These are phyloP conservation scores for Globisporangium lucens DNA, from an alignment of 352 stramenopile genomes.

Conservation along the genomic window DNA sequence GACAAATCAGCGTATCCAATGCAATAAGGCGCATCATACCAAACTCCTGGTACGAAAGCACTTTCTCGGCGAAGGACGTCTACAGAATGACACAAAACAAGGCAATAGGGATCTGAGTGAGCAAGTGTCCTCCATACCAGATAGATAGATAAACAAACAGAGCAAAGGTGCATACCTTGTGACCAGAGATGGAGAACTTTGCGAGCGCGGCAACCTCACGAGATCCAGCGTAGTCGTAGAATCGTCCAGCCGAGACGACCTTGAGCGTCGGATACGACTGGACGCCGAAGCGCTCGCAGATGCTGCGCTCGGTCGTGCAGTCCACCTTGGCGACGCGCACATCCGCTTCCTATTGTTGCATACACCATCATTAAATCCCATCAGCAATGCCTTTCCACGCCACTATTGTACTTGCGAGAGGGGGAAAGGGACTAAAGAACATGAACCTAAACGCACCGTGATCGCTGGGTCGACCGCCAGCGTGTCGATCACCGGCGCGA, in stretches of 20 bases:
- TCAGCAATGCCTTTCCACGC: background rate
- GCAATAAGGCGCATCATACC: slow-evolving; percentile 21
- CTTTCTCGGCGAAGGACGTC: slow-evolving; percentile 44
- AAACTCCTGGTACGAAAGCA: slow-evolving; percentile 60
- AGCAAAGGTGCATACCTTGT: slow-evolving; percentile 45
- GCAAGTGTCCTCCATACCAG: background rate
- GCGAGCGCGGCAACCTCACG: slow-evolving; percentile 57
- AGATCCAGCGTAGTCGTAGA: slow-evolving; percentile 68
- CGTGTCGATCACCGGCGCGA: slow-evolving; percentile 62
- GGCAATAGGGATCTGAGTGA: background rate
- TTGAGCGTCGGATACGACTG: slow-evolving; percentile 83
- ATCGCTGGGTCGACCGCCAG: slow-evolving; percentile 41
- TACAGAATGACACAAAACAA: slow-evolving; percentile 11
- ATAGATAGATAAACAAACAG: background rate
- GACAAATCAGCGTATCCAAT: background rate
- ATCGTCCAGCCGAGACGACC: slow-evolving; percentile 52
- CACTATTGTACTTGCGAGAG: background rate
- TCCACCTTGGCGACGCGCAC: slow-evolving; percentile 71
- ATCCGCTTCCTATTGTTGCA: slow-evolving; percentile 25
- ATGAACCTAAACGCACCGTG: slow-evolving; percentile 17
- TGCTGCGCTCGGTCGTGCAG: slow-evolving; percentile 65
- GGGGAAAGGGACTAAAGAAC: background rate
- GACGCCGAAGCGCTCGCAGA: slow-evolving; percentile 81
- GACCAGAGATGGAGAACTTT: slow-evolving; percentile 49
- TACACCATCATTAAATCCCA: background rate